Conservation (phyloP, 2,329 filamentous ascomycete species). For the Fusarium sp. region DNA sequence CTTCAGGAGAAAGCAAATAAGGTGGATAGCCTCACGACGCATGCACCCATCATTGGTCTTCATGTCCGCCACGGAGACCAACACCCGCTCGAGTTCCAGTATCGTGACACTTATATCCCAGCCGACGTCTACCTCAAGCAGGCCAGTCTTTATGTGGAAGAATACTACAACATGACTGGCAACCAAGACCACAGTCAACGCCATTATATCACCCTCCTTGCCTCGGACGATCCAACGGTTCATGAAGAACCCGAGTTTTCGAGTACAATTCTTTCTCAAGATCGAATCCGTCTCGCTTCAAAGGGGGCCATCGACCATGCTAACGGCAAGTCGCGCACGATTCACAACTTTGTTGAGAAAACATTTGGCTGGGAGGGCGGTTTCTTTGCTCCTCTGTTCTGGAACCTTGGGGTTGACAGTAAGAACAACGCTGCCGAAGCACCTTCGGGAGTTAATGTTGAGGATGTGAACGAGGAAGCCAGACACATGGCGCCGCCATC, state of each 20-base stretch:
- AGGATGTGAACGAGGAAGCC: conserved; percentile 42
- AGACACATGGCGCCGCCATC: conserved; percentile 51
- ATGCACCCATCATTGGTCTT: conserved; percentile 66
- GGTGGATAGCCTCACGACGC: conserved; percentile 53
- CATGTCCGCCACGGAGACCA: conserved; percentile 85
- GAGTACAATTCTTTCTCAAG: conserved; percentile 71
- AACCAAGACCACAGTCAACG: conserved; percentile 52
- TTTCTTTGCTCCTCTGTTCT: conserved; percentile 85
- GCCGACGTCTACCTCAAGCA: conserved; percentile 72
- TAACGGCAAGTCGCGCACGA: conserved; percentile 58
- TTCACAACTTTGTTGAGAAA: conserved; percentile 77
- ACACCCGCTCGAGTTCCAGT: conserved; percentile 81
- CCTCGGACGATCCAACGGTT: conserved; percentile 84
- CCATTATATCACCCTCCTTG: conserved; percentile 69
- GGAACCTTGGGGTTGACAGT: conserved; percentile 71
- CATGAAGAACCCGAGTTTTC: conserved; percentile 73
- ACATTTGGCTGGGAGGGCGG: conserved; percentile 89
- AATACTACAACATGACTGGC: conserved; percentile 57
- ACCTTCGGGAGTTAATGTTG: conserved; percentile 43
- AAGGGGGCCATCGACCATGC: conserved; percentile 61
- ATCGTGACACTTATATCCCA: conserved; percentile 81
- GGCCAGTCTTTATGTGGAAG: conserved; percentile 66
- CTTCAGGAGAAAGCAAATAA: conserved; percentile 61
- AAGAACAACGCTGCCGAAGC: conserved; percentile 54
- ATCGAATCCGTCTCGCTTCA: conserved; percentile 78